Evolutionary conservation across 2,329 filamentous ascomycete genomes (phyloP).

Genomic region (Thermoascus crustaceus): DNA sequence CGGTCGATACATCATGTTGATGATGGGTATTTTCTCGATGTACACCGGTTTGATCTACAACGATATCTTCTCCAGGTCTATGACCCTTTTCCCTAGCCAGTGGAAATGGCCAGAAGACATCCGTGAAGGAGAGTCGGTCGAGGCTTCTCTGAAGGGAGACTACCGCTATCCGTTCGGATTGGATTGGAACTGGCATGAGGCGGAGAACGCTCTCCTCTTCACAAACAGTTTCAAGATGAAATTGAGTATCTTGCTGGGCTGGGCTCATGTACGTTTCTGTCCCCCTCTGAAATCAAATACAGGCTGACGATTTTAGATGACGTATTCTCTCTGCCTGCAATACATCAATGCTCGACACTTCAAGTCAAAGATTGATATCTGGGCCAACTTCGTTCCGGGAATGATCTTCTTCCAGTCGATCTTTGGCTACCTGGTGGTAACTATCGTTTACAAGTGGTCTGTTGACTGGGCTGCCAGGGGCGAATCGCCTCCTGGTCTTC

Average conservation of each 20-base stretch:
- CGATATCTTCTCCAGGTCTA: constrained; percentile 88
- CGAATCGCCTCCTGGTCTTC: constrained; percentile 67
- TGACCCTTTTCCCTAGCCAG: constrained; percentile 80
- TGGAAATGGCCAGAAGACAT: constrained; percentile 77
- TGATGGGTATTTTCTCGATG: constrained; percentile 96
- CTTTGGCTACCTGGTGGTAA: constrained; percentile 90
- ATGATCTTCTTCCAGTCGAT: constrained; percentile 99
- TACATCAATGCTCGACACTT: constrained; percentile 93
- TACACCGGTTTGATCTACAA: constrained; percentile 98
- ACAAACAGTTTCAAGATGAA: constrained; percentile 99
- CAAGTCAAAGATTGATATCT: constrained; percentile 89
- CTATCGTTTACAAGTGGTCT: constrained; percentile 95
- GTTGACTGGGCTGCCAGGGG: constrained; percentile 70
- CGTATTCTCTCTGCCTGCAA: constrained; percentile 88
- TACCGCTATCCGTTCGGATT: constrained; percentile 94
- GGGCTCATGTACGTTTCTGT: constrained; percentile 57
- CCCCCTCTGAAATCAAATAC: not conserved
- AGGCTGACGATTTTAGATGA: constrained; percentile 55
- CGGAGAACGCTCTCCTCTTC: constrained; percentile 91
- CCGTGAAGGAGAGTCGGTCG: constrained; percentile 55
- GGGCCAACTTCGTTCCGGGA: constrained; percentile 92
- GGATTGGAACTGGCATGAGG: constrained; percentile 93
- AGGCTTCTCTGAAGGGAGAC: constrained; percentile 58
- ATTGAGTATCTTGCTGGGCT: constrained; percentile 93
- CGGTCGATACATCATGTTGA: constrained; percentile 93